Evolutionary conservation across 2,329 filamentous ascomycete genomes (phyloP), one percentile per base, ranked within the genome.

Genomic region (Boeremia lycopersici): DNA sequence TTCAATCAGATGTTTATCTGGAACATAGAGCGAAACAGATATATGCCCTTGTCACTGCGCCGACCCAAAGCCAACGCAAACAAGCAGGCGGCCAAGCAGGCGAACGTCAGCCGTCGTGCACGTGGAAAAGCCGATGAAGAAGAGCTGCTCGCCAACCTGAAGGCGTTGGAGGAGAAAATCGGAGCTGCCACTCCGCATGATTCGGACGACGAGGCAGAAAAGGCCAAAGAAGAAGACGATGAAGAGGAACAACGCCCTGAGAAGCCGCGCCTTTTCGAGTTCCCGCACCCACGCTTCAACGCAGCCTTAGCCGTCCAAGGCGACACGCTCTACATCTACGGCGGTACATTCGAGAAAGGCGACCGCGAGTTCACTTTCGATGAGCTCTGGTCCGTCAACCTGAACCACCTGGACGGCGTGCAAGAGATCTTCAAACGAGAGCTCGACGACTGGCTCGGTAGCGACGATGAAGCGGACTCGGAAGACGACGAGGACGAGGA

Each of bases 341-440:
- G 95, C 28, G 95, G 95, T 15, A 99, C 93, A 0, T 97, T 89
- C 67, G 95, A 99, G 72, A 95, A 96, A 72, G 93, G 91, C 15
- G 95, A 99, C 68, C 85, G 91, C 19, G 95, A 99, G 74, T 96
- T 90, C 68, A 98, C 93, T 0, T 96, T 98, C 74, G 93, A 97
- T 65, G 95, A 99, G 68, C 81, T 99, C 75, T 96, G 96, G 76
- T 88, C 91, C 2, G 87, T 98, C 56, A 92, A 99, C 68, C 81
- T 99, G n/a, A 93, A 89, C 56, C 97, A 96, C 75, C 82, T 99
- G 57, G 92, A 98, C 64, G 95, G 95, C 3, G 93, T 95, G 61
- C 93, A 92, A 72, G 89, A 97, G 76, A 85, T 98, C 42, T 98
- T 93, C 79, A 90, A 83, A 72, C 84, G 91, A 48, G 89, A 96